phyloP scores from a whole-genome alignment of 352 stramenopile species.

The Blastocystis sp. region DNA sequence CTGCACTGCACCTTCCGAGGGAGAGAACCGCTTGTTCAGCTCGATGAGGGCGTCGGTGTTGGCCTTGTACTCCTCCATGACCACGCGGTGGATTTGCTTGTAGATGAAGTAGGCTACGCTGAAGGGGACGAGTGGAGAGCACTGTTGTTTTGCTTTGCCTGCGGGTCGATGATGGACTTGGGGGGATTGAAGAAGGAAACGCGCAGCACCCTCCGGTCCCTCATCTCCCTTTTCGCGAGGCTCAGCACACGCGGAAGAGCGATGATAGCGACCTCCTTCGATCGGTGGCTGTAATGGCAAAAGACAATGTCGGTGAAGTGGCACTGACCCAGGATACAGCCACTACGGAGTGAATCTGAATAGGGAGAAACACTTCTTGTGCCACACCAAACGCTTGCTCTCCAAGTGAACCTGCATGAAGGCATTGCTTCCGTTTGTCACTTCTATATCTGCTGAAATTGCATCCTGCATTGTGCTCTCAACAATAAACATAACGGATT shows the following conservation, averaged over 20 bases:
- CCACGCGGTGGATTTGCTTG: neutral
- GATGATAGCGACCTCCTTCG: conserved; percentile 10
- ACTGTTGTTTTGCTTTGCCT: neutral
- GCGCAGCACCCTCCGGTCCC: neutral
- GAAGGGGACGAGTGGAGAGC: too few species aligned
- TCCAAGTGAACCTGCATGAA: neutral
- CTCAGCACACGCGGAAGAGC: neutral
- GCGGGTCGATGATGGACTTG: neutral
- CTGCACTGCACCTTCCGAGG: neutral
- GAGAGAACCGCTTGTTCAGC: neutral
- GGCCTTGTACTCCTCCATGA: conserved; percentile 26
- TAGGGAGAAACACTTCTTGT: neutral
- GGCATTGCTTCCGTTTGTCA: neutral
- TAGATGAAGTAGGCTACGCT: conserved; percentile 20
- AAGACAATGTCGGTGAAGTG: conserved; percentile 11
- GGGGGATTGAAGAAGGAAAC: conserved; percentile 30
- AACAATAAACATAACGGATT: neutral
- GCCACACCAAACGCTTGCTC: neutral
- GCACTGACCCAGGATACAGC: neutral
- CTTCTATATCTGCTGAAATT: neutral
- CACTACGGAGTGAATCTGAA: neutral
- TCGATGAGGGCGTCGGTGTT: conserved; percentile 1
- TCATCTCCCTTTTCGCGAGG: neutral
- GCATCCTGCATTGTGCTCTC: neutral
- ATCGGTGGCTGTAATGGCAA: conserved; percentile 6